phyloP scores from a whole-genome alignment of 2,329 filamentous ascomycete genomes.

The Sphaceloma murrayae region DNA sequence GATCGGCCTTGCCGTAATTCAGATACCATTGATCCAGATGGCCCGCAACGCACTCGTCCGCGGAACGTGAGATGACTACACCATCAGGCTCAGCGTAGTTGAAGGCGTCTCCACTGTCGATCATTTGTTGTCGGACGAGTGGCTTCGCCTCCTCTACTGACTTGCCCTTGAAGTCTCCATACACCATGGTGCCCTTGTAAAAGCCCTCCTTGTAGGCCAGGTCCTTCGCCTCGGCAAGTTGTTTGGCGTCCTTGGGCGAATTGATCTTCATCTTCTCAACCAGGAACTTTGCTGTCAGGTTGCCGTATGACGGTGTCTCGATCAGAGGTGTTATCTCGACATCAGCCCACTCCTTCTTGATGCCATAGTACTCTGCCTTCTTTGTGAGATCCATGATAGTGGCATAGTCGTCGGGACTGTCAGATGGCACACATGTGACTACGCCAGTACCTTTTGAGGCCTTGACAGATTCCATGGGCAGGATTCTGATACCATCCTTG shows the following conservation, averaged over 20 bases:
- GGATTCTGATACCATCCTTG: constrained; percentile 70
- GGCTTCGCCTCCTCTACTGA: constrained; percentile 79
- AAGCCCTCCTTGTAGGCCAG: constrained; percentile 94
- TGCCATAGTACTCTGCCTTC: constrained; percentile 93
- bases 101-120: constrained; percentile 72
- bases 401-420: constrained; percentile 91
- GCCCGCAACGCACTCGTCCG: constrained; percentile 86
- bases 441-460: constrained; percentile 93
- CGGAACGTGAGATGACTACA: constrained; percentile 77
- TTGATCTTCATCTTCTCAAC: constrained; percentile 93
- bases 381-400: constrained; percentile 81
- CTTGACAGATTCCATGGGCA: constrained; percentile 92
- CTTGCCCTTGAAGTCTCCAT: constrained; percentile 80
- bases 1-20: constrained; percentile 74
- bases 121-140: constrained; percentile 67
- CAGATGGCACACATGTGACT: constrained; percentile 89
- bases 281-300: constrained; percentile 71
- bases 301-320: constrained; percentile 75
- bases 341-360: constrained; percentile 93
- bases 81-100: constrained; percentile 89
- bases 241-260: constrained; percentile 87
- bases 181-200: constrained; percentile 85
- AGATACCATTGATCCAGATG: constrained; percentile 97
- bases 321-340: constrained; percentile 84
- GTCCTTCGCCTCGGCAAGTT: constrained; percentile 89